These are phyloP conservation scores for Floccularia luteovirens DNA, from an alignment of 768 basidiomycete genomes.

Conservation along the genomic window DNA sequence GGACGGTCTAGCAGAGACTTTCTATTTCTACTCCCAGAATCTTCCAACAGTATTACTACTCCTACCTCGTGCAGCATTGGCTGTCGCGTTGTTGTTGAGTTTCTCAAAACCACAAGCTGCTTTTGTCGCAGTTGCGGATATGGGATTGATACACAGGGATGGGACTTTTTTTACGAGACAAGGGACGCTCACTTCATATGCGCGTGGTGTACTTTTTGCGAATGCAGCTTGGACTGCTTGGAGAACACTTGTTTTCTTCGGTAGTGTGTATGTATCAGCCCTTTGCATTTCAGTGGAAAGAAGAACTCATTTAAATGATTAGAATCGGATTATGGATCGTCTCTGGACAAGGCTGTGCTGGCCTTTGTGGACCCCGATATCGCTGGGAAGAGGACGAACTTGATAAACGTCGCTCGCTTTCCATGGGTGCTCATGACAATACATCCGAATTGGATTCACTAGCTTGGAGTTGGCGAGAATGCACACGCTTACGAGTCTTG, in stretches of 20 bases:
- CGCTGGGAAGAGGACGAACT: slow-evolving; percentile 78
- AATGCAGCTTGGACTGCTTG: slow-evolving; percentile 81
- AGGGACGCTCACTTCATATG: slow-evolving; percentile 68
- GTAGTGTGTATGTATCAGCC: slow-evolving; percentile 51
- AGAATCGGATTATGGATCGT: slow-evolving; percentile 78
- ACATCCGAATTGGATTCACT: slow-evolving; percentile 42
- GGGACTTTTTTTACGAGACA: slow-evolving; percentile 61
- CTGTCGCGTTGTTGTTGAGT: slow-evolving; percentile 61
- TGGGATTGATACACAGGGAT: slow-evolving; percentile 49
- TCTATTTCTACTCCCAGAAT: slow-evolving; percentile 81
- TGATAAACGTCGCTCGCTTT: slow-evolving; percentile 41
- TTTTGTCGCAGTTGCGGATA: slow-evolving; percentile 36
- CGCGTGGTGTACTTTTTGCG: slow-evolving; percentile 70
- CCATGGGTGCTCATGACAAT: slow-evolving; percentile 43
- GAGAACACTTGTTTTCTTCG: slow-evolving; percentile 58
- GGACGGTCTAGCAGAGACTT: slow-evolving; percentile 70
- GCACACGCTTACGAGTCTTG: slow-evolving; percentile 61
- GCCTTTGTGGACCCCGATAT: slow-evolving; percentile 78
- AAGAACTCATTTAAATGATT: slow-evolving; percentile 4
- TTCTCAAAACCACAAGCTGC: slow-evolving; percentile 47
- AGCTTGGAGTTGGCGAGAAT: slow-evolving; percentile 75
- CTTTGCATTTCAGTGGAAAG: neutral
- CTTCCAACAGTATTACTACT: slow-evolving; percentile 75
- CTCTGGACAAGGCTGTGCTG: slow-evolving; percentile 70
- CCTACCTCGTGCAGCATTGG: slow-evolving; percentile 75